Conservation (phyloP, 257 asterid genomes). For the Ajuga chamaepitys region DNA sequence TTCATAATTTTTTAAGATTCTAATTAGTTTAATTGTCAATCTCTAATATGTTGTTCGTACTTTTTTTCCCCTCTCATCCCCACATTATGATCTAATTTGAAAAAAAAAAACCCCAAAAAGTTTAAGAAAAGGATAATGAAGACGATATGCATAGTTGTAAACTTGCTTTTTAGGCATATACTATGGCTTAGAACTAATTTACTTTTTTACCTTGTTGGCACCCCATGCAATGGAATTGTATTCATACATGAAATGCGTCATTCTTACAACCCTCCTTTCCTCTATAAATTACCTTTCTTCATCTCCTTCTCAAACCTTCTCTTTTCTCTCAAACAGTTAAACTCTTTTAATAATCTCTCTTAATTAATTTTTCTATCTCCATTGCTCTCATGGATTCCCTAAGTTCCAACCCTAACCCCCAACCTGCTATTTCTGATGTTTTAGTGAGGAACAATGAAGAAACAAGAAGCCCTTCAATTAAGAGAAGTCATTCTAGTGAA, state of each 20-base stretch:
- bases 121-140: not conserved
- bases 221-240: constrained; percentile 2
- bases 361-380: not conserved
- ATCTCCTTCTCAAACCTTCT: not conserved
- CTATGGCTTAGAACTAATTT: not conserved
- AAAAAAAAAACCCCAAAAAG: not conserved
- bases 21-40: not conserved
- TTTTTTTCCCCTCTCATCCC: not conserved
- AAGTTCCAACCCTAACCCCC: not conserved
- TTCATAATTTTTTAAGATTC: no score
- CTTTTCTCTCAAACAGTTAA: not conserved
- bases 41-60: not conserved
- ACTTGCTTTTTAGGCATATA: not conserved
- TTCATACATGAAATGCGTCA: not conserved
- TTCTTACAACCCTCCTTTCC: not conserved
- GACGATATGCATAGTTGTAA: constrained; percentile 3
- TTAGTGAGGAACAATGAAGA: not conserved
- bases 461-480: no score
- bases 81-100: not conserved
- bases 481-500: no score
- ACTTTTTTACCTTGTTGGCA: constrained; percentile 3
- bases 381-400: not conserved
- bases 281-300: not conserved
- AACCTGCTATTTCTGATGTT: not conserved
- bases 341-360: no score